Percentiles rank a stretch among this genome's conserved stretches.
phyloP scores from a whole-genome alignment of 345 rosid species.

The Eucalyptus globulus region DNA sequence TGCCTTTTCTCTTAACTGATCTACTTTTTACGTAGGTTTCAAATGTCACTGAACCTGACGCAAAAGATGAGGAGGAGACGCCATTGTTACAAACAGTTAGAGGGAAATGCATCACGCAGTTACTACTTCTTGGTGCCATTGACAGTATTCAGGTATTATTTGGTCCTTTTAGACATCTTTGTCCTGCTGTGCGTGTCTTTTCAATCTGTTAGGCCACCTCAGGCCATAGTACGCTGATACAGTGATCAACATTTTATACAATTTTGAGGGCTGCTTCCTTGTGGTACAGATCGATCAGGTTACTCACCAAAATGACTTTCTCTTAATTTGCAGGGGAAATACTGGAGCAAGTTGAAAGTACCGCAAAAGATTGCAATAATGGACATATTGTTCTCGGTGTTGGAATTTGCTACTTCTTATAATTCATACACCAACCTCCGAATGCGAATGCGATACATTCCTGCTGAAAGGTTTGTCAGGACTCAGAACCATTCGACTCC shows the following conservation, averaged over 20 bases:
- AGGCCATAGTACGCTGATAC: background rate
- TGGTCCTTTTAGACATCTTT: background rate
- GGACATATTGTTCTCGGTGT: constrained; percentile 73
- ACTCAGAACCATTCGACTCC: background rate
- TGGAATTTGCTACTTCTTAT: constrained; percentile 89
- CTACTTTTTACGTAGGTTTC: constrained; percentile 29
- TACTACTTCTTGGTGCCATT: constrained; percentile 75
- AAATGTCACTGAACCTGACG: constrained; percentile 38
- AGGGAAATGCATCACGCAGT: constrained; percentile 88
- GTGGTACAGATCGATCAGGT: background rate
- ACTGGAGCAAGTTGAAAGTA: constrained; percentile 79
- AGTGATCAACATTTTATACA: background rate
- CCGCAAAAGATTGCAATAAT: constrained; percentile 72
- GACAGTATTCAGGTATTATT: constrained; percentile 71
- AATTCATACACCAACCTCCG: constrained; percentile 83
- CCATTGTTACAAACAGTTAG: constrained; percentile 62
- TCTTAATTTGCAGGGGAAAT: constrained; percentile 57
- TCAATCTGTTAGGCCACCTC: background rate
- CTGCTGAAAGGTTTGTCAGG: constrained; percentile 58
- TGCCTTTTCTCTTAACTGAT: background rate
- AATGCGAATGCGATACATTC: constrained; percentile 68
- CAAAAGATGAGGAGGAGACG: constrained; percentile 64
- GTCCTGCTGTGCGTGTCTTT: background rate
- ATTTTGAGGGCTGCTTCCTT: background rate
- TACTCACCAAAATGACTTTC: background rate